These are phyloP conservation scores for Cardiosporidium cionae DNA, from an alignment of 169 alveolate genomes.

Conservation along the genomic window DNA sequence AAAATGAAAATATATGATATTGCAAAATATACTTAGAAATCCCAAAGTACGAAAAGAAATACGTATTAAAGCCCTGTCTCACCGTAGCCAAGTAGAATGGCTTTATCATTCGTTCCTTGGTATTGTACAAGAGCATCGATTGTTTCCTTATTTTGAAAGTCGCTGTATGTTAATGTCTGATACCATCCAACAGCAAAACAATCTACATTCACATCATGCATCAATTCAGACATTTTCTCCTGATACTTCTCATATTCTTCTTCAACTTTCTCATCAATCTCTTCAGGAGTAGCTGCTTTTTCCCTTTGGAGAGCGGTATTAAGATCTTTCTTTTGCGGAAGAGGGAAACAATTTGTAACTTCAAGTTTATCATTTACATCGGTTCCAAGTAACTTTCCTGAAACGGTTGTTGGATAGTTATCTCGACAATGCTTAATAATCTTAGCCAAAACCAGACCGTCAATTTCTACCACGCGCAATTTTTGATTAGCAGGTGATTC, in stretches of 20 bases:
- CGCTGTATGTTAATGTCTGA: constrained; percentile 66
- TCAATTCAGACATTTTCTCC: constrained; percentile 62
- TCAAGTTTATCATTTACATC: constrained; percentile 63
- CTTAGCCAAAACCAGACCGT: constrained; percentile 52
- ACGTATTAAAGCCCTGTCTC: constrained; percentile 19
- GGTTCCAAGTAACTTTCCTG: constrained; percentile 67
- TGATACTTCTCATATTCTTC: constrained; percentile 70
- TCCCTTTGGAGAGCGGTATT: constrained; percentile 46
- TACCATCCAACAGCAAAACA: constrained; percentile 78
- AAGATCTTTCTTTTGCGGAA: constrained; percentile 67
- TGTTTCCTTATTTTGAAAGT: constrained; percentile 57
- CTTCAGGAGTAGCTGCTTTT: constrained; percentile 54
- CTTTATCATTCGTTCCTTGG: constrained; percentile 56
- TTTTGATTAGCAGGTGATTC: neutral
- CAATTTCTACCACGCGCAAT: constrained; percentile 27
- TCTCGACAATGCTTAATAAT: constrained; percentile 70
- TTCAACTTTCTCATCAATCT: constrained; percentile 61
- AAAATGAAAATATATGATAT: too few species aligned
- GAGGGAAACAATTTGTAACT: constrained; percentile 71
- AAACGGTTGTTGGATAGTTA: constrained; percentile 66
- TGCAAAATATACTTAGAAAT: too few species aligned
- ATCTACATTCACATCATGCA: constrained; percentile 68
- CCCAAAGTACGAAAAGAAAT: too few species aligned
- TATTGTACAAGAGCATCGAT: constrained; percentile 57
- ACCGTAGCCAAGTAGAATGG: constrained; percentile 56